phyloP scores from a whole-genome alignment of 257 asterid genomes.

The Gentiana dahurica region DNA sequence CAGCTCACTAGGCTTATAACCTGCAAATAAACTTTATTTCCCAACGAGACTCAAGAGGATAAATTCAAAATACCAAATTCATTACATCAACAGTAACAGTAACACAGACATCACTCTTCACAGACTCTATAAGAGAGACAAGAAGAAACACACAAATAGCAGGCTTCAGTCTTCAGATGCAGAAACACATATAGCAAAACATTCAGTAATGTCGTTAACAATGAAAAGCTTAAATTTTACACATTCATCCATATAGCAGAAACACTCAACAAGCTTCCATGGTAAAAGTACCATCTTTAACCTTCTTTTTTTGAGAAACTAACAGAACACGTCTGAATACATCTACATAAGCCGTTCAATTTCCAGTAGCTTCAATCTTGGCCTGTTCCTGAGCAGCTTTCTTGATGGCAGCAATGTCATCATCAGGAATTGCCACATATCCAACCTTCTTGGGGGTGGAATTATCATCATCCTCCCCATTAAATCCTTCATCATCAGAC shows the following conservation, averaged over 20 bases:
- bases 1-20: too few species aligned
- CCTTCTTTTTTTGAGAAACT: slow-evolving; percentile 4
- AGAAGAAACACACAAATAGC: too few species aligned
- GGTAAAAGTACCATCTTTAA: not conserved
- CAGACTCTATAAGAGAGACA: too few species aligned
- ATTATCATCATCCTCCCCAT: slow-evolving; percentile 22
- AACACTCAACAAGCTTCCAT: slow-evolving; percentile 4
- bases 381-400: slow-evolving; percentile 24
- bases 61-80: too few species aligned
- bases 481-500: slow-evolving; percentile 33
- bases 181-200: not conserved
- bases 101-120: too few species aligned
- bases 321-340: not conserved
- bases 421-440: slow-evolving; percentile 29
- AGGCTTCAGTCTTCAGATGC: too few species aligned
- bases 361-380: slow-evolving; percentile 10
- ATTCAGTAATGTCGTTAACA: slow-evolving; percentile 6
- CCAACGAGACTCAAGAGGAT: too few species aligned
- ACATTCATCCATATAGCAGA: slow-evolving; percentile 3
- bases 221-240: slow-evolving; percentile 1
- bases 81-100: too few species aligned
- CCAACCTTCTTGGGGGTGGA: slow-evolving; percentile 45
- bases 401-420: slow-evolving; percentile 37
- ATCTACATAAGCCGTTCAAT: slow-evolving; percentile 13
- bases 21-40: too few species aligned